Conservation (phyloP, 805 yeast species). For the Ogataea minuta region DNA sequence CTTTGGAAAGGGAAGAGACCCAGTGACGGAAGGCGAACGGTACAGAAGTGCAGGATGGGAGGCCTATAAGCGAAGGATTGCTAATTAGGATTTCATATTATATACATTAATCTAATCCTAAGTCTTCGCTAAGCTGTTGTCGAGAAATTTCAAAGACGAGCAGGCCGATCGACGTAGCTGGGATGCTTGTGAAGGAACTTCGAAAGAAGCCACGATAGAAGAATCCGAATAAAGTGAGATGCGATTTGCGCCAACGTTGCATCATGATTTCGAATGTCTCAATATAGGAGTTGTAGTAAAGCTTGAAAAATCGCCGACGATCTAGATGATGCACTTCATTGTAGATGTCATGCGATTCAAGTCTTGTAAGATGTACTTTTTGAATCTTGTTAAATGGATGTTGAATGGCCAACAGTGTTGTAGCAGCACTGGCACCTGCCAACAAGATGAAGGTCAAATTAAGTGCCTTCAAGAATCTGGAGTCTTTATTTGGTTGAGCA, state of each 20-base stretch:
- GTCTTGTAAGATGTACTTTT: conserved; percentile 69
- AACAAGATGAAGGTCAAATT: conserved; percentile 67
- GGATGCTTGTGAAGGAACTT: conserved; percentile 73
- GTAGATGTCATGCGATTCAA: conserved; percentile 75
- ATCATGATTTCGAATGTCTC: conserved; percentile 68
- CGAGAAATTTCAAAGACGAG: conserved; percentile 83
- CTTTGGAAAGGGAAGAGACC: conserved; percentile 92
- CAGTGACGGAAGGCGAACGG: conserved; percentile 80
- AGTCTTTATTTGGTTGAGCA: conserved; percentile 19
- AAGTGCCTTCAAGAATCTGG: conserved; percentile 42
- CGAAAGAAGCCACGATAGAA: conserved; percentile 75
- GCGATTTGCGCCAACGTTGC: conserved; percentile 52
- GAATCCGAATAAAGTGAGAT: conserved; percentile 58
- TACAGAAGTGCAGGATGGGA: conserved; percentile 95
- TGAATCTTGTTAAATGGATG: conserved; percentile 82
- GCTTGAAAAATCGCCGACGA: conserved; percentile 36
- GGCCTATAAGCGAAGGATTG: conserved; percentile 59
- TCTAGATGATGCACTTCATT: conserved; percentile 36
- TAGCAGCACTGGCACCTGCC: conserved; percentile 89
- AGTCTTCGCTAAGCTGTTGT: conserved; percentile 33
- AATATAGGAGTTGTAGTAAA: conserved; percentile 72
- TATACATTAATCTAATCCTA: conserved; percentile 11
- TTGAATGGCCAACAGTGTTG: conserved; percentile 71
- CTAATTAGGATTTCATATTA: conserved; percentile 11
- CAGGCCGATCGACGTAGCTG: conserved; percentile 85